These are phyloP conservation scores for Roridomyces roridus DNA, from an alignment of 768 basidiomycete genomes.

Conservation along the genomic window DNA sequence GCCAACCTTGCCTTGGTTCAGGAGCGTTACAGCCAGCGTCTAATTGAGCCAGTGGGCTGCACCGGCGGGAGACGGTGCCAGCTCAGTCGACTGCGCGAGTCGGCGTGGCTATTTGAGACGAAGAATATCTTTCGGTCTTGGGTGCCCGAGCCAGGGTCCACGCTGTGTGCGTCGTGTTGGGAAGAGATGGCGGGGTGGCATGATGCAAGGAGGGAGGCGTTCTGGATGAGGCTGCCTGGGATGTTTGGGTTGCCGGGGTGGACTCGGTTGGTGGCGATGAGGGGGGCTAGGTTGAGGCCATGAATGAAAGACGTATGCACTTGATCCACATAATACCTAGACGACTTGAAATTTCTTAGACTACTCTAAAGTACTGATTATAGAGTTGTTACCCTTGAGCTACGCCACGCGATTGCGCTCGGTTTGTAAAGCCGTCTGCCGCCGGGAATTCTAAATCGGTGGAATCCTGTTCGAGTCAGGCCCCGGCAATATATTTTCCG, in stretches of 20 bases:
- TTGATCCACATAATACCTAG: too few species aligned
- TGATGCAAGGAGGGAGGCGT: neutral
- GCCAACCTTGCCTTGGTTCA: neutral
- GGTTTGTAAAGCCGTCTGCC: too few species aligned
- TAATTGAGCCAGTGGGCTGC: neutral
- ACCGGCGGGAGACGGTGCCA: neutral
- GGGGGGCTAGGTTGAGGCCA: neutral
- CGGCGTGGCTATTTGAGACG: neutral
- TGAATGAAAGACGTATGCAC: too few species aligned
- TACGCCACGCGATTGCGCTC: too few species aligned
- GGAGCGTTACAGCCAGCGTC: neutral
- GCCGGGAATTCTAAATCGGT: too few species aligned
- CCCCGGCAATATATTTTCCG: too few species aligned
- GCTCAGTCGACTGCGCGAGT: neutral
- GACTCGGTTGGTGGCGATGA: neutral
- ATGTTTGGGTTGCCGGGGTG: slow-evolving; percentile 9
- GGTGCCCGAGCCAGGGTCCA: neutral
- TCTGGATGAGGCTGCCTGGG: neutral
- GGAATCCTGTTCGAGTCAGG: too few species aligned
- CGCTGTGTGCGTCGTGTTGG: neutral
- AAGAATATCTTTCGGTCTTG: neutral
- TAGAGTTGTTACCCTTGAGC: too few species aligned
- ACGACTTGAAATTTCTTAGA: too few species aligned
- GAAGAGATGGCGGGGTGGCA: slow-evolving; percentile 3
- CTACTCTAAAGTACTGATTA: too few species aligned